Base-by-base conservation (phyloP, 345 rosid species). In the Eucalyptus microcorys region DNA sequence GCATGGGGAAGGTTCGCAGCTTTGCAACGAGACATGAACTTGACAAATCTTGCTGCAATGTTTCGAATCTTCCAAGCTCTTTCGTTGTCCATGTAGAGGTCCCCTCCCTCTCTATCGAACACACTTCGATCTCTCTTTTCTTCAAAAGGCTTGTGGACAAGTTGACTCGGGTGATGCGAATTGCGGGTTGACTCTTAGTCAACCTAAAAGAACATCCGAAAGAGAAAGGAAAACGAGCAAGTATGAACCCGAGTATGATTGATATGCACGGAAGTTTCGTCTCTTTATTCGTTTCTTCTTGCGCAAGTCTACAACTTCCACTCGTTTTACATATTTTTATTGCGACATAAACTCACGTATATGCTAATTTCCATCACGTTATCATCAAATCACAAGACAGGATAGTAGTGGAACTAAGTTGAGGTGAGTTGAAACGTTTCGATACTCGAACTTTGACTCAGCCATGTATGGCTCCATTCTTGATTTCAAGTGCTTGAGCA, bases 301-400 rank as follows among this genome's bases (percentile, higher is more conserved):
- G 47, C 27, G 5, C 83, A 11, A 21, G 83, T 40, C 47, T 40
- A 6, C 8, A 6, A 37, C 27, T 71, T 71, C 83, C 3, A 12
- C 83, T 5, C 45, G 8, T 71, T 42, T 71, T 19, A 37, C 83
- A 19, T 22, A 37, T 37, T 71, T 71, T 71, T 71, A 37, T 3
- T 3, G 15, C 4, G 2, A 40, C 21, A 2, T 19, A 12, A 11
- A 10, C 21, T 76, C 15, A 13, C 1, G 4, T 3, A 76, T 10
- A 6, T 76, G 47, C 47, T 76, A 14, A 40, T 40, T 37, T 40
- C 83, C 27, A 0, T 40, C 2, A 13, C 3, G 27, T 40, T 22
- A 3, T 4, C 26, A 19, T 37, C 40, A 5, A 37, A 37, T 37
- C 27, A 71, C 27, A 10, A 37, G 2, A 71, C 0, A 0, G 83